phyloP scores from a whole-genome alignment of 106 monocot species.

The Apostasia shenzhenica region DNA sequence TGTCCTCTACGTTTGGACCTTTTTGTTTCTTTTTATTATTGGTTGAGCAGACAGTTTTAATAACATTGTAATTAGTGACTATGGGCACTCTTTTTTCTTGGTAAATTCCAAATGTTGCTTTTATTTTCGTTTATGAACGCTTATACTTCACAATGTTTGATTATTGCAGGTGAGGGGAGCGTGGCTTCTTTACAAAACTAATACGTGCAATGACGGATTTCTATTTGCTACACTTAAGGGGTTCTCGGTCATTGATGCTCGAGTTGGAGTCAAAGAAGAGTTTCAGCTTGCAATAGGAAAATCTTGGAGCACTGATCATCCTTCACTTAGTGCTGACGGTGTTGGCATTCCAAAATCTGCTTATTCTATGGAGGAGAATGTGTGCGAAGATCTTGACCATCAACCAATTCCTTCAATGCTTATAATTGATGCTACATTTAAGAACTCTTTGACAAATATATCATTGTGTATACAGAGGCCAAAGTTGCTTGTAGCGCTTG shows the following conservation, averaged over 20 bases:
- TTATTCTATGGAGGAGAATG: constrained; percentile 17
- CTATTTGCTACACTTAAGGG: constrained; percentile 87
- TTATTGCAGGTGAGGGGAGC: constrained; percentile 64
- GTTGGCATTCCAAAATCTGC: constrained; percentile 12
- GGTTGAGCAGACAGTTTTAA: too few species aligned
- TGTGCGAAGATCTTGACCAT: constrained; percentile 15
- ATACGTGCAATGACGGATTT: constrained; percentile 57
- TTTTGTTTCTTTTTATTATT: too few species aligned
- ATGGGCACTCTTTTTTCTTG: too few species aligned
- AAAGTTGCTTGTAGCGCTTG: constrained; percentile 88
- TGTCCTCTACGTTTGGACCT: too few species aligned
- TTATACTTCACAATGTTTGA: constrained; percentile 5
- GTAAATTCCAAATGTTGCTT: too few species aligned
- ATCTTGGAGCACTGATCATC: constrained; percentile 24
- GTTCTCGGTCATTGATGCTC: constrained; percentile 82
- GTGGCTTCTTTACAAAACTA: constrained; percentile 91
- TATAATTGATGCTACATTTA: constrained; percentile 77
- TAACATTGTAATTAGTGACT: too few species aligned
- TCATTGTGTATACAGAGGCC: constrained; percentile 80
- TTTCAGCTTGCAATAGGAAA: constrained; percentile 88
- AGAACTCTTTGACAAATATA: constrained; percentile 43
- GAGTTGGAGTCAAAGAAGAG: constrained; percentile 88
- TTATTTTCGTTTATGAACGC: neutral
- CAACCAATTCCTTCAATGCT: constrained; percentile 74
- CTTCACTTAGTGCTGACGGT: constrained; percentile 17